Conservation (phyloP, 1,139 yeast species). For the Sugiyamaella neomexicana region DNA sequence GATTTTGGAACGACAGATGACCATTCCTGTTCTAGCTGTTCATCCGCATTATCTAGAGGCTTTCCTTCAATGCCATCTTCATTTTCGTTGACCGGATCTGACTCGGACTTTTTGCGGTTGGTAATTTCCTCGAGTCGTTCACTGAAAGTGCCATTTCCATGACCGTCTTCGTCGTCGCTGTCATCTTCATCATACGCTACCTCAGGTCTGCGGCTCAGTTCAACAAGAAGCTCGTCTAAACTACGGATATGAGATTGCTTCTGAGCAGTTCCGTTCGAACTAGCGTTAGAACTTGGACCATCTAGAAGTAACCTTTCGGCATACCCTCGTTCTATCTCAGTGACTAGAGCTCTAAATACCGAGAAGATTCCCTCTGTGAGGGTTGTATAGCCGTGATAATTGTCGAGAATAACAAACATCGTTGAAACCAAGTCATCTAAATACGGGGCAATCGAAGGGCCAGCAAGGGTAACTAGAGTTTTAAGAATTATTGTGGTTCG, state of each 20-base stretch:
- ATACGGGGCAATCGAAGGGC: conserved; percentile 62
- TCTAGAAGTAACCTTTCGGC: conserved; percentile 18
- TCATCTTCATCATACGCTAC: conserved; percentile 42
- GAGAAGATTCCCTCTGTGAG: conserved; percentile 73
- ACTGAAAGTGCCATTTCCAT: conserved; percentile 30
- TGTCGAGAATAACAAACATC: conserved; percentile 73
- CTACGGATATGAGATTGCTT: conserved; percentile 16
- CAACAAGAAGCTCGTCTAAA: conserved; percentile 5
- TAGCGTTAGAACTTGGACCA: conserved; percentile 10
- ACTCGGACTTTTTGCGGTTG: conserved; percentile 5
- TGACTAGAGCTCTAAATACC: conserved; percentile 64
- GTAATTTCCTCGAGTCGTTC: conserved; percentile 17
- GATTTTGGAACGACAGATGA: conserved; percentile 59
- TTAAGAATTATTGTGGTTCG: conserved; percentile 68
- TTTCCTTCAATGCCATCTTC: conserved; percentile 29
- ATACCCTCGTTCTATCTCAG: conserved; percentile 50
- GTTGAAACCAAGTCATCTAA: conserved; percentile 72
- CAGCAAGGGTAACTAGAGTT: conserved; percentile 68
- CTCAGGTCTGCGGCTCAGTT: conserved; percentile 17
- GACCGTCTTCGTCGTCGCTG: conserved; percentile 33
- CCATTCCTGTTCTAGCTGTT: conserved; percentile 51
- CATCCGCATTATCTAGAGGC: conserved; percentile 33
- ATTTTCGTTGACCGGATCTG: conserved; percentile 34
- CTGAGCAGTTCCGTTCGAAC: conserved; percentile 9
- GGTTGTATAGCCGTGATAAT: conserved; percentile 75